Evolutionary conservation across 176 grass and related monocot species (phyloP), one percentile per base, ranked within the genome.

Genomic region (Raddia distichophylla): DNA sequence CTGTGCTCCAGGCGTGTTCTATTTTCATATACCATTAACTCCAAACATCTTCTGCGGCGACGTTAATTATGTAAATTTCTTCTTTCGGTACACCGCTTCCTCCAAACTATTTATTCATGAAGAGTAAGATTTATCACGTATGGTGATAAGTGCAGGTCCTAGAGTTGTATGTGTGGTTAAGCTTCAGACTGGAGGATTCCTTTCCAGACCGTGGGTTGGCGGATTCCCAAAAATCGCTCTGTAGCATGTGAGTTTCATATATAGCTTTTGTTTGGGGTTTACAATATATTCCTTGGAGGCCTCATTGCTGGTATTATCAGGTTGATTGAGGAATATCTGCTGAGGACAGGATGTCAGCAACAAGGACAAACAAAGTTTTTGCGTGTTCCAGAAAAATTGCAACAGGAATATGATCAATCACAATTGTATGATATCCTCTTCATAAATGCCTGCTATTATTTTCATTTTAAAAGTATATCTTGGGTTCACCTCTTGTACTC

Each of bases 131-230:
- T 10, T 15, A 33, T 72, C 64, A 40, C 8, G n/a, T 47, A 75
- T 67, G 76, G 11, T 79, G 48, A 19, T 64, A 7, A 56, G 20
- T 67, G 64, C 87, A 98, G 95, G 95, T 98, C 45, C 85, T 98
- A 56, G 95, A 98, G 88, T 82, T 98, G 37, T 98, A 98, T 93
- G 95, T 95, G 71, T 98, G 95, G 90, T 93, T 98, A 69, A 95
- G 95, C 78, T 98, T 84, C 85, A 91, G 86, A 77, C 63, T 93
- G 76, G 95, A 98, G 10, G 90, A 98, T 69, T 98, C 92, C 64
- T 98, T 93, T 86, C 95, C 95, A 86, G 95, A 98, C 57, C 86
- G 71, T 80, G 92, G 91, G 71, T 55, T 95, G 75, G 92, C 95
- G n/a, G 84, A 86, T 74, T 94, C 90, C 32, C 95, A 95, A 69